Conservation (phyloP, 1,284 basidiomycete species). For the Apiotrichum brassicae region DNA sequence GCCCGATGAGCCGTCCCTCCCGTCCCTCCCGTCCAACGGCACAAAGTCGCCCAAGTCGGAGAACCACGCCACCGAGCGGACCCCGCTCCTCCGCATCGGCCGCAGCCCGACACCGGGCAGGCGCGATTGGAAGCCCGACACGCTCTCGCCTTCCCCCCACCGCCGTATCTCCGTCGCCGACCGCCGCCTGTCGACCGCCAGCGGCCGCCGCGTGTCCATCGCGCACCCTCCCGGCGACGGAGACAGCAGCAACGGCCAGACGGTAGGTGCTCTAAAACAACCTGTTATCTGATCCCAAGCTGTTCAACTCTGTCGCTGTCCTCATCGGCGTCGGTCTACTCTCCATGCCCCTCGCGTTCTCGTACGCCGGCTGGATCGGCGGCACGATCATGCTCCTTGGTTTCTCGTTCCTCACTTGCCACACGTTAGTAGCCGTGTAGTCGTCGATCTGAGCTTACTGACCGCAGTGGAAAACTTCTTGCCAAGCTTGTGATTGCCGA, state of each 20-base stretch:
- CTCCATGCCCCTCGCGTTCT: constrained; percentile 79
- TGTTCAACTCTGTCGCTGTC: constrained; percentile 87
- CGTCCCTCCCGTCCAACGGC: neutral
- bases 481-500: constrained; percentile 68
- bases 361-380: constrained; percentile 76
- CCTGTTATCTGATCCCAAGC: constrained; percentile 47
- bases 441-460: neutral
- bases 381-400: constrained; percentile 68
- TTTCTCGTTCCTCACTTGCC: constrained; percentile 75
- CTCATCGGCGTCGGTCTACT: constrained; percentile 83
- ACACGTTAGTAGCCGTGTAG: constrained; percentile 61
- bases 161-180: neutral
- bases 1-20: constrained; percentile 5
- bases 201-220: constrained; percentile 14
- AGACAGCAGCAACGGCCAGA: constrained; percentile 74
- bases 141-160: constrained; percentile 1
- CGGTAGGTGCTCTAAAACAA: constrained; percentile 52
- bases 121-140: constrained; percentile 2
- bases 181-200: constrained; percentile 1
- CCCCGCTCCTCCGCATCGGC: constrained; percentile 5
- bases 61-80: constrained; percentile 2
- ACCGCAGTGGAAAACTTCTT: constrained; percentile 69
- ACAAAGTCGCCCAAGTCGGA: too few species aligned
- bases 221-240: constrained; percentile 34
- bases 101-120: neutral